A percentile compares a stretch with the other conserved stretches of the same genome.
These are phyloP conservation scores for Mucor saturninus DNA, from an alignment of 371 early-diverging fungal species.

Conservation along the genomic window DNA sequence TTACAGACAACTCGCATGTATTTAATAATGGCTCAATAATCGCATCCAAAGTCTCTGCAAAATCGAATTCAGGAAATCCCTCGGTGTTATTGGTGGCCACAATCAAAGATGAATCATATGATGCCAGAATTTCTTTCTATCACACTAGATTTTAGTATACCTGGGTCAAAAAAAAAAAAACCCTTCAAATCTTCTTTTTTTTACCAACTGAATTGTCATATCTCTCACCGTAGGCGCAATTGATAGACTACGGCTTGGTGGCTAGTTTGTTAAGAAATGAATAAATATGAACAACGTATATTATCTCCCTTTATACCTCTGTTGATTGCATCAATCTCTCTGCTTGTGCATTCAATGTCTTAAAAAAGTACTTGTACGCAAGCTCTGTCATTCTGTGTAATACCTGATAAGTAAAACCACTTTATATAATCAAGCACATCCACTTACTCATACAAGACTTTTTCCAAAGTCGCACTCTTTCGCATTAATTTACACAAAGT, in stretches of 20 bases:
- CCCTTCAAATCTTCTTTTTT: background rate
- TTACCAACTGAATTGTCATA: conserved; percentile 68
- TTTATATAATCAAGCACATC: background rate
- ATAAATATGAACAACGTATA: background rate
- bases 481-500: conserved; percentile 71
- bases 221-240: conserved; percentile 71
- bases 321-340: conserved; percentile 63
- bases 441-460: conserved; percentile 64
- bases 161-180: too few species aligned
- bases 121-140: conserved; percentile 80
- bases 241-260: conserved; percentile 62
- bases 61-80: conserved; percentile 55
- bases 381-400: conserved; percentile 59
- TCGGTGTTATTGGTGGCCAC: conserved; percentile 38
- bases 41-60: conserved; percentile 68
- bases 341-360: conserved; percentile 68
- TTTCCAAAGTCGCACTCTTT: conserved; percentile 57
- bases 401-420: background rate
- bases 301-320: conserved; percentile 59
- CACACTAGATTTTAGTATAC: background rate
- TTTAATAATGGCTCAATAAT: conserved; percentile 77
- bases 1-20: conserved; percentile 69
- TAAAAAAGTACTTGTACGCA: conserved; percentile 74
- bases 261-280: conserved; percentile 32
- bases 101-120: conserved; percentile 76